A percentile compares a stretch with the other conserved stretches of the same genome.
Evolutionary conservation across 306 rosid genomes (phyloP).

Genomic region (Glycine tomentella): DNA sequence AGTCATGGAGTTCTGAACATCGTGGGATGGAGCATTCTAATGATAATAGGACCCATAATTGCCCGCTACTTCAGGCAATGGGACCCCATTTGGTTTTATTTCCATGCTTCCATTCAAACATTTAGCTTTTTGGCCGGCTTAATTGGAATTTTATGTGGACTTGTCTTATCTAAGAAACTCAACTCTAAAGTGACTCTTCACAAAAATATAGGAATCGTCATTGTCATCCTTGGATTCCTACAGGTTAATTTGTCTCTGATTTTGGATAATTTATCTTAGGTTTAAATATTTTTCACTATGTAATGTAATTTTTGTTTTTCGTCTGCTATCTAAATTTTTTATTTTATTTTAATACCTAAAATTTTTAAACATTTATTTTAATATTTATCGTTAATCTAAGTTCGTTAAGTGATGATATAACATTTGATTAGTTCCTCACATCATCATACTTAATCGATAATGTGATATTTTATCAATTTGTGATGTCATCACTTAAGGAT

Average conservation of each 20-base stretch:
- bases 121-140: conserved; percentile 33
- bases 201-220: conserved; percentile 47
- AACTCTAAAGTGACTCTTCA: not conserved
- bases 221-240: conserved; percentile 46
- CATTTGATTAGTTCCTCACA: too few relatives aligned
- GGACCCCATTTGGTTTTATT: conserved; percentile 54
- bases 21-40: conserved; percentile 42
- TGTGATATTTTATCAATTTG: too few relatives aligned
- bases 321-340: too few relatives aligned
- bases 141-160: conserved; percentile 39
- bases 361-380: too few relatives aligned
- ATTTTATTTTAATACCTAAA: too few relatives aligned
- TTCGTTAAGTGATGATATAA: too few relatives aligned
- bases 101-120: conserved; percentile 48
- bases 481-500: too few relatives aligned
- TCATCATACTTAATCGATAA: too few relatives aligned
- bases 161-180: conserved; percentile 30
- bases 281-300: too few relatives aligned
- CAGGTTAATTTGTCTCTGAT: conserved; percentile 31
- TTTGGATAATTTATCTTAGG: too few relatives aligned
- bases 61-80: conserved; percentile 45
- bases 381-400: too few relatives aligned
- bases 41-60: conserved; percentile 46
- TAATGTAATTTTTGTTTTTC: too few relatives aligned
- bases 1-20: conserved; percentile 48